phyloP scores from a whole-genome alignment of 495 filamentous ascomycete species.

The Hypoxylon lenormandii region DNA sequence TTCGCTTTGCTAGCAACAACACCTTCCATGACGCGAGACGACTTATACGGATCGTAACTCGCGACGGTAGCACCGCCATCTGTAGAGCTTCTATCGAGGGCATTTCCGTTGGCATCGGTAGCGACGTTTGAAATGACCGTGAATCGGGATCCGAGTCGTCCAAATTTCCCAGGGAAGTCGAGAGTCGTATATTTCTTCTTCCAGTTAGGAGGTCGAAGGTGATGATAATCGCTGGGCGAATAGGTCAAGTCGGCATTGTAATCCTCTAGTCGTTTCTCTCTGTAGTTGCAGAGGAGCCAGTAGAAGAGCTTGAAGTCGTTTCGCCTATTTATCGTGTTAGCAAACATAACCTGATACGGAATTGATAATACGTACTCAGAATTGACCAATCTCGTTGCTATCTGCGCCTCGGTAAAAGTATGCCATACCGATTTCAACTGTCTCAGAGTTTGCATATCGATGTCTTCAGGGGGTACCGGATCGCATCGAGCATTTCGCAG shows the following conservation, averaged over 20 bases:
- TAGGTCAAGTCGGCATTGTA: constrained; percentile 79
- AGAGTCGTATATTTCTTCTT: constrained; percentile 63
- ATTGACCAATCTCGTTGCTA: constrained; percentile 73
- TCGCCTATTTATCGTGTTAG: constrained; percentile 62
- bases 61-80: constrained; percentile 53
- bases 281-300: constrained; percentile 79
- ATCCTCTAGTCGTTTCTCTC: constrained; percentile 84
- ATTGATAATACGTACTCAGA: constrained; percentile 68
- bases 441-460: constrained; percentile 81
- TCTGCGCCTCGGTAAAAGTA: constrained; percentile 73
- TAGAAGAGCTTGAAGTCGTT: constrained; percentile 95
- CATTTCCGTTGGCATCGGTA: constrained; percentile 44
- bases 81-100: constrained; percentile 26
- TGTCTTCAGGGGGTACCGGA: constrained; percentile 62
- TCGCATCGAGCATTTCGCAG: constrained; percentile 47
- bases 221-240: constrained; percentile 88
- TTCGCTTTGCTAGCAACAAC: constrained; percentile 63
- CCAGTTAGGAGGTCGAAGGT: constrained; percentile 69
- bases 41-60: constrained; percentile 87
- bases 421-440: constrained; percentile 92
- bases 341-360: constrained; percentile 19
- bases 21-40: constrained; percentile 67
- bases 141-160: constrained; percentile 72
- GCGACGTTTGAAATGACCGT: constrained; percentile 74
- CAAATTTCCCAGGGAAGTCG: constrained; percentile 62